Percentiles rank a stretch among this genome's conserved stretches.
Evolutionary conservation across 345 rosid genomes (phyloP).

Genomic region (Pseudoturritis turrita): DNA sequence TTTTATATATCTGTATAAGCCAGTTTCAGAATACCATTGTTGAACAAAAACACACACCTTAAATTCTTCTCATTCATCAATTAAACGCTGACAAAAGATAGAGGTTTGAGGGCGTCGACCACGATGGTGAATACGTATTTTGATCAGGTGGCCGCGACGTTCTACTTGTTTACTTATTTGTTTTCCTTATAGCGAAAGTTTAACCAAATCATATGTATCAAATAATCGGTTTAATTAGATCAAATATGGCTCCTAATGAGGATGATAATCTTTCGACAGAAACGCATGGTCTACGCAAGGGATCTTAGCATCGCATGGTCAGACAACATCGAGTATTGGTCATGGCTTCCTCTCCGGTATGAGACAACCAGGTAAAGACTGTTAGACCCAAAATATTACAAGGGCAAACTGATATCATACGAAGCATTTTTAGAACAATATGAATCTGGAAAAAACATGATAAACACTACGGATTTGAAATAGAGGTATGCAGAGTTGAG

Average conservation of each 20-base stretch:
- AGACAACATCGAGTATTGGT: conserved; percentile 40
- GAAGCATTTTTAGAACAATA: too few relatives aligned
- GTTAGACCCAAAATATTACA: too few relatives aligned
- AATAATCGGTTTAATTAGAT: neutral
- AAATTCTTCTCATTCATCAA: neutral
- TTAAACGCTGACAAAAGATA: neutral
- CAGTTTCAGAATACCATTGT: neutral
- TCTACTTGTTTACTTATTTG: neutral
- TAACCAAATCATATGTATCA: neutral
- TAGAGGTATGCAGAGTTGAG: too few relatives aligned
- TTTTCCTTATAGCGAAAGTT: neutral
- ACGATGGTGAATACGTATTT: neutral
- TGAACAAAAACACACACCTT: neutral
- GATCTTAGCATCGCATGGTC: conserved; percentile 48
- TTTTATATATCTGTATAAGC: too few relatives aligned
- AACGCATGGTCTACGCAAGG: conserved; percentile 52
- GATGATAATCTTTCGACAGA: conserved; percentile 23
- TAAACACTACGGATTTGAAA: too few relatives aligned
- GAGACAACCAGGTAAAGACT: conserved; percentile 32
- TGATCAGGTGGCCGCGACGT: neutral
- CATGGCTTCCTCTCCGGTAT: conserved; percentile 30
- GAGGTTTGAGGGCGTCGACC: neutral
- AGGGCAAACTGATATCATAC: too few relatives aligned
- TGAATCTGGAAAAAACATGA: too few relatives aligned
- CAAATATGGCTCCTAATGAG: neutral